Evolutionary conservation across 768 basidiomycete genomes (phyloP).

Genomic region (Pleurotus citrinopileatus): DNA sequence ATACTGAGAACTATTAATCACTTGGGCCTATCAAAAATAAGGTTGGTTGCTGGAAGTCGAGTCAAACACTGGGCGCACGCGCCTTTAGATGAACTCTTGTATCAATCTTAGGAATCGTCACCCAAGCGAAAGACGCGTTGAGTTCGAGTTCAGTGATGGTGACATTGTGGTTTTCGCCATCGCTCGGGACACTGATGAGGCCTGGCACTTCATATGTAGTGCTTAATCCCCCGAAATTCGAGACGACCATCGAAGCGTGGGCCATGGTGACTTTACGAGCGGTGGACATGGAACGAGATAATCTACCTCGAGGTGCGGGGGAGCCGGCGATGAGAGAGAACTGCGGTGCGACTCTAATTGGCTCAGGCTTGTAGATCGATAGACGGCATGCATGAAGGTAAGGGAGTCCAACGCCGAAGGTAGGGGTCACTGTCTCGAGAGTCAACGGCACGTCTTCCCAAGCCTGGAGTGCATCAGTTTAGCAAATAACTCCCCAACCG

Average conservation of each 20-base stretch:
- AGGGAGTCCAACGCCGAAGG: constrained; percentile 19
- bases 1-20: constrained; percentile 34
- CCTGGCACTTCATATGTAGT: constrained; percentile 33
- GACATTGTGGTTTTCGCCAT: constrained; percentile 26
- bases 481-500: too few relatives aligned
- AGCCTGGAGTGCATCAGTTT: constrained; percentile 14
- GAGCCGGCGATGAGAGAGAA: background rate
- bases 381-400: constrained; percentile 17
- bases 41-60: background rate
- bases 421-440: constrained; percentile 22
- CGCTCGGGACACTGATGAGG: constrained; percentile 28
- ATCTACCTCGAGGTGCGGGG: too few relatives aligned
- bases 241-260: background rate
- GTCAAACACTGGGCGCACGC: background rate
- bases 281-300: background rate
- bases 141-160: constrained; percentile 28
- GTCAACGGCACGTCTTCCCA: constrained; percentile 20
- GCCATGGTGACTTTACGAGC: background rate
- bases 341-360: too few relatives aligned
- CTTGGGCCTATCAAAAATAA: background rate
- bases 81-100: constrained; percentile 25
- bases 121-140: constrained; percentile 32
- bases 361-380: constrained; percentile 5
- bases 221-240: constrained; percentile 19
- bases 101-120: constrained; percentile 33